Evolutionary conservation across 345 rosid species (phyloP).

Genomic region (Corchorus olitorius): DNA sequence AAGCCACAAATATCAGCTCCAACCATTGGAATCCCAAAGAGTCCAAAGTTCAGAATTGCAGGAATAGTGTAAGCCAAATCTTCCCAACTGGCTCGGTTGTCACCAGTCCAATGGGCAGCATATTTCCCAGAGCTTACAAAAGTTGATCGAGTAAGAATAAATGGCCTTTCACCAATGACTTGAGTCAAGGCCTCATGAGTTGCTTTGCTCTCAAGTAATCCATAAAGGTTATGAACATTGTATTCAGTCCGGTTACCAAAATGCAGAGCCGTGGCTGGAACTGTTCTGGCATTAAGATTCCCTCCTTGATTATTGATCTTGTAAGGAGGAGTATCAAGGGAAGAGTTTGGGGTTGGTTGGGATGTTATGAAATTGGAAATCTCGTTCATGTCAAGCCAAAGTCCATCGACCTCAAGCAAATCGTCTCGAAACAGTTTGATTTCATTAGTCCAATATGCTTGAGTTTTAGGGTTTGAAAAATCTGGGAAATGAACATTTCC

Average conservation of each 20-base stretch:
- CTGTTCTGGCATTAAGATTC: conserved; percentile 43
- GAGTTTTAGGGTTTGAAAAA: conserved; percentile 52
- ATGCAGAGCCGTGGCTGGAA: conserved; percentile 58
- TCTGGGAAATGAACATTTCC: conserved; percentile 71
- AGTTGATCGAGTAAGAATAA: conserved; percentile 70
- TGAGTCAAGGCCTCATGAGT: conserved; percentile 57
- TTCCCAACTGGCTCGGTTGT: conserved; percentile 67
- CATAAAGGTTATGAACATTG: conserved; percentile 70
- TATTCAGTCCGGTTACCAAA: conserved; percentile 61
- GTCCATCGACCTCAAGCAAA: conserved; percentile 56
- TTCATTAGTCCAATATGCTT: conserved; percentile 57
- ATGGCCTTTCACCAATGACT: conserved; percentile 58
- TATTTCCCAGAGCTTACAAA: conserved; percentile 76
- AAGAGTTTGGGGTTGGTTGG: conserved; percentile 38
- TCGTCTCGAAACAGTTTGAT: conserved; percentile 54
- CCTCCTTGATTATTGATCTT: conserved; percentile 55
- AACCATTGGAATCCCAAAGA: conserved; percentile 84
- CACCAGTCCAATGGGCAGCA: conserved; percentile 86
- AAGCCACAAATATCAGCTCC: conserved; percentile 88
- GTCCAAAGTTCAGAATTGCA: conserved; percentile 60
- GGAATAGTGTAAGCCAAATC: conserved; percentile 68
- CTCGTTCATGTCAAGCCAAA: conserved; percentile 91
- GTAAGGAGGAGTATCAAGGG: conserved; percentile 72
- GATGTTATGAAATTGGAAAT: conserved; percentile 60
- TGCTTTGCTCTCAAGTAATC: conserved; percentile 60